Base-by-base conservation (phyloP, 257 asterid species). In the Schizonepeta tenuifolia region DNA sequence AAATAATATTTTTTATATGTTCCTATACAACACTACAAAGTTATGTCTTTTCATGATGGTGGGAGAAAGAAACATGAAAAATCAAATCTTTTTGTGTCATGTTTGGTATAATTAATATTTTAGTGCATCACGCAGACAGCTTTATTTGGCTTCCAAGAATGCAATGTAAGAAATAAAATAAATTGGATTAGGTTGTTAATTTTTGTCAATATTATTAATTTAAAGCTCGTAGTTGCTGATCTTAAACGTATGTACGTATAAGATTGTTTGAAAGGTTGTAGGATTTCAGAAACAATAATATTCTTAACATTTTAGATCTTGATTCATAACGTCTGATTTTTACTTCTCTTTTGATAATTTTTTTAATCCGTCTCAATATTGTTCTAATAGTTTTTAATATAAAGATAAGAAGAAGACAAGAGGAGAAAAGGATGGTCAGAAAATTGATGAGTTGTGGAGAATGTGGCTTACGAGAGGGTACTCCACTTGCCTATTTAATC, bases 391-490 rank as follows among this genome's bases (percentile, higher is more conserved):
- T 51, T 20, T 51, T 18, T 3, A 51, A 18, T 51, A 24, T 11
- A 55, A 5, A 55, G 65, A 26, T 55, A 6, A 51, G 56, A 77
- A 71, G 66, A 60, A 44, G 79, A 76, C 82, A 80, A 75, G 59
- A 77, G 69, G 78, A 65, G 76, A 72, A 67, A 59, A 46, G 35
- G 13, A 40, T 70, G 56, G 83, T 66, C 78, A 78, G 80, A 72
- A 83, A 63, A 66, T 66, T 54, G 31, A 65, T 74, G 75, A 83
- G 81, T 76, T 71, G 86, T 80, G 85, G 76, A 79, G 86, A 81
- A 68, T 85, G 90, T 87, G 89, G 87, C 75, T 75, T 69, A 46
- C 65, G 84, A 79, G 84, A 79, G 71, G 70, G 43, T 61, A 59
- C 61, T 75, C 83, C 82, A 80, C 87, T 80, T 65, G 67, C 73